phyloP scores from a whole-genome alignment of 495 filamentous ascomycete genomes.

The Penicillium diatomitis region DNA sequence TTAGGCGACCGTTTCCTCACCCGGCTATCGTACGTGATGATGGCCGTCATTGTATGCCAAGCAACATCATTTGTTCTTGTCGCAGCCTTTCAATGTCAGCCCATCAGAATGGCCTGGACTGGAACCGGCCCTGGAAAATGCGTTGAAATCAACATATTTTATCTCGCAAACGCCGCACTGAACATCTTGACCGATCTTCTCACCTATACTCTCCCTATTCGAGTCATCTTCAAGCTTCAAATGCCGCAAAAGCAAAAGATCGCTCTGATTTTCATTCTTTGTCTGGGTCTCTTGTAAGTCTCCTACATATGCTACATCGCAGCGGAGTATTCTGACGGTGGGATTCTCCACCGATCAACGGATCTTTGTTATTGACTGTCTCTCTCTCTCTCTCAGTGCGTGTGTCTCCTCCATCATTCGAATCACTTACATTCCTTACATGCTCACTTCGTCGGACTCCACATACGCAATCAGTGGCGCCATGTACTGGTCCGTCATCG shows the following conservation, averaged over 20 bases:
- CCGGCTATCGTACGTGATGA: slow-evolving; percentile 23
- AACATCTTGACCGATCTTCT: slow-evolving; percentile 45
- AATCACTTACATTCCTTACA: slow-evolving; percentile 31
- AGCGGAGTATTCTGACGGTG: too few relatives aligned
- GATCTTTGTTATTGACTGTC: too few relatives aligned
- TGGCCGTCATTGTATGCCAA: slow-evolving; percentile 21
- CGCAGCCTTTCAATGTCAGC: slow-evolving; percentile 30
- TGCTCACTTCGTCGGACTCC: slow-evolving; percentile 26
- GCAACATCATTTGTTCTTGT: slow-evolving; percentile 27
- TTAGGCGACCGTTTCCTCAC: slow-evolving; percentile 27
- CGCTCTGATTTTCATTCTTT: slow-evolving; percentile 26
- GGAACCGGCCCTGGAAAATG: slow-evolving; percentile 23
- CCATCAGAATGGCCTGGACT: slow-evolving; percentile 27
- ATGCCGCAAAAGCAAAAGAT: slow-evolving; percentile 30
- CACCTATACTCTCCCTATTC: slow-evolving; percentile 41
- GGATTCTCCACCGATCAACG: too few relatives aligned
- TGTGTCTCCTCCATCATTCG: slow-evolving; percentile 36
- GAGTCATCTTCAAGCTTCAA: slow-evolving; percentile 27
- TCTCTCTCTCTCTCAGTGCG: slow-evolving; percentile 13
- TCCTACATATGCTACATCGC: not conserved
- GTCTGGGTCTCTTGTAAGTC: slow-evolving; percentile 33
- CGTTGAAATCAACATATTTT: slow-evolving; percentile 39
- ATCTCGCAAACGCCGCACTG: slow-evolving; percentile 35
- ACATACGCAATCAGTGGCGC: slow-evolving; percentile 33
- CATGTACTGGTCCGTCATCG: slow-evolving; percentile 39